Conservation (phyloP, 257 asterid genomes). For the Rubia yunnanensis region DNA sequence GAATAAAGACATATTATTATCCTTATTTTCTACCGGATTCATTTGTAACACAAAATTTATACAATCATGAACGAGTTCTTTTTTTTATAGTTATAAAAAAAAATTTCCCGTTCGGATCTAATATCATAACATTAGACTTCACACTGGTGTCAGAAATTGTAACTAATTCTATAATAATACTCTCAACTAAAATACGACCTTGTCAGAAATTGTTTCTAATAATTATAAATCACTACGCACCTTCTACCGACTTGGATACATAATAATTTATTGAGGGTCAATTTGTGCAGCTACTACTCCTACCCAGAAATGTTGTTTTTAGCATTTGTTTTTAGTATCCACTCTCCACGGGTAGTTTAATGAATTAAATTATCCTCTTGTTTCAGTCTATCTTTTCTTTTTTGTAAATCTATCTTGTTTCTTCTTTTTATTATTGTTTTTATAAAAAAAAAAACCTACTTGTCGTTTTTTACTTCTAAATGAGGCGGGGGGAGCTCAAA, state of each 20-base stretch:
- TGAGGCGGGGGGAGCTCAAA: neutral
- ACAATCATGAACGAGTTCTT: too few species aligned
- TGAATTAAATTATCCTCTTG: neutral
- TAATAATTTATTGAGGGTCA: neutral
- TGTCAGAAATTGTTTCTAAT: neutral
- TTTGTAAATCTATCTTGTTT: too few species aligned
- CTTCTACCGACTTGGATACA: neutral
- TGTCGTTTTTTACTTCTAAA: neutral
- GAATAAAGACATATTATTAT: too few species aligned
- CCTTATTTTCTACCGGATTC: too few species aligned
- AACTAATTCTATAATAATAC: too few species aligned
- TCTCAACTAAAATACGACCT: neutral
- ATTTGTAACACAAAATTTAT: too few species aligned
- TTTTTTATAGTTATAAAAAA: too few species aligned
- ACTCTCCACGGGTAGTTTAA: neutral
- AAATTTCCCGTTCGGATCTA: too few species aligned
- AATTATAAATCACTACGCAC: neutral
- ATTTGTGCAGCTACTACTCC: neutral
- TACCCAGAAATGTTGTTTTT: neutral
- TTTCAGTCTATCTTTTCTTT: neutral
- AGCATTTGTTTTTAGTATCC: neutral
- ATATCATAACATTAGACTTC: too few species aligned
- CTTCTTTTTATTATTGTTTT: too few species aligned
- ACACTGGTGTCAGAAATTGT: too few species aligned
- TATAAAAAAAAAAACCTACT: too few species aligned